Base-by-base conservation (phyloP, 2,329 filamentous ascomycete species). In the Myriosclerotinia duriaeana region DNA sequence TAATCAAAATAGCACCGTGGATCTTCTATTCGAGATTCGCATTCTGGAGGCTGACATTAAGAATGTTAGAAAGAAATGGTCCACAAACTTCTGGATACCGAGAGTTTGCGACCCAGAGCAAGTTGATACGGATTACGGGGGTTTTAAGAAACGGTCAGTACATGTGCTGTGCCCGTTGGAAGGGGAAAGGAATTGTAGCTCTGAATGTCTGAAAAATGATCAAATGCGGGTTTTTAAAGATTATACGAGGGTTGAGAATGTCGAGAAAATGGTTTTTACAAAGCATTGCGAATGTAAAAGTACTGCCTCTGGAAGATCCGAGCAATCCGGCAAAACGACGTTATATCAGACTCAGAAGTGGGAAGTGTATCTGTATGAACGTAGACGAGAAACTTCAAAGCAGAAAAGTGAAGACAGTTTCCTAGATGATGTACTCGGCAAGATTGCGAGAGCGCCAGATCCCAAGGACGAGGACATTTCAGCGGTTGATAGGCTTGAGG, bases 21-120 rank as follows among this genome's bases (percentile, higher is more conserved):
- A 60, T 22, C 36, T 36, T 22, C 5, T 48, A 22, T 60, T 60
- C 12, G 56, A 60, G 14, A 34, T 59, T 59, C 42, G 42, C 8
- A 17, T 46, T 46, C 0, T 8, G 5, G 20, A 59, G 26, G 3
- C 15, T 5, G 26, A 3, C 7, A 1, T 14, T 11, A 8, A 9
- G 9, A 48, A 48, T 20, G 26, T 12, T 1, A 5, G 15, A 36
- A 17, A 1, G 36, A 22, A 1, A 46, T 48, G 42, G 20, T 8
- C 14, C 6, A 44, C 56, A 11, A 17, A 48, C n/a, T 48, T 60
- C 42, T 48, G 42, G 42, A 11, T 36, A 22, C 56, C 56, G 5
- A 48, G 20, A 17, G 34, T n/a, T 34, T 60, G 56, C 42, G 56
- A 60, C 15, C 56, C 56, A 59, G 14, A 14, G 2, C 36, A 34